Evolutionary conservation across 345 rosid species (phyloP).

Genomic region (Eucalyptus pauciflora): DNA sequence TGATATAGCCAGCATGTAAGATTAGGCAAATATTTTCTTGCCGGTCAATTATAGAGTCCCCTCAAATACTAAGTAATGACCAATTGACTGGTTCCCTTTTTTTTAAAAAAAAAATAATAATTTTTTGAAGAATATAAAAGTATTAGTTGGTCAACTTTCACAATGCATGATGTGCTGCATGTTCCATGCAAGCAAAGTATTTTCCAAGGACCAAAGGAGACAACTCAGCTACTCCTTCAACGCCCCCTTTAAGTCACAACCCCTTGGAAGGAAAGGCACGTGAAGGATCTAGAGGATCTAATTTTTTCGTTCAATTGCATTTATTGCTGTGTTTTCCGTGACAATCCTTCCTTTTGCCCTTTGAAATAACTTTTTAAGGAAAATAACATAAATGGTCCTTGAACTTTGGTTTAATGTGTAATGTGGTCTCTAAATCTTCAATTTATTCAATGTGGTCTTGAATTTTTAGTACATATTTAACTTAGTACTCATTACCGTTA

Average conservation of each 20-base stretch:
- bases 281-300: background rate
- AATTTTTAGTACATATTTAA: too few relatives aligned
- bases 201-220: background rate
- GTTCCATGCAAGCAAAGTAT: background rate
- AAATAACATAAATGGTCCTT: too few relatives aligned
- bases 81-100: background rate
- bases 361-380: background rate
- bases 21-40: background rate
- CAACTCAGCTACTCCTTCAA: background rate
- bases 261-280: background rate
- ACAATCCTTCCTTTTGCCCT: background rate
- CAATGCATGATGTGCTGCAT: background rate
- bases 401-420: accelerated
- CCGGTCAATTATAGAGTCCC: background rate
- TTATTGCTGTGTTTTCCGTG: background rate
- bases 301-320: background rate
- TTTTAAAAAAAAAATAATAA: background rate
- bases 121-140: background rate
- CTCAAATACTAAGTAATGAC: background rate
- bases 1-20: background rate
- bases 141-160: background rate
- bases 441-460: too few relatives aligned
- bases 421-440: accelerated
- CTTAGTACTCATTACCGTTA: background rate
- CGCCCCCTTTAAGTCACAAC: background rate